Conservation (phyloP, 2,329 filamentous ascomycete genomes). For the Rachicladosporium sp. region DNA sequence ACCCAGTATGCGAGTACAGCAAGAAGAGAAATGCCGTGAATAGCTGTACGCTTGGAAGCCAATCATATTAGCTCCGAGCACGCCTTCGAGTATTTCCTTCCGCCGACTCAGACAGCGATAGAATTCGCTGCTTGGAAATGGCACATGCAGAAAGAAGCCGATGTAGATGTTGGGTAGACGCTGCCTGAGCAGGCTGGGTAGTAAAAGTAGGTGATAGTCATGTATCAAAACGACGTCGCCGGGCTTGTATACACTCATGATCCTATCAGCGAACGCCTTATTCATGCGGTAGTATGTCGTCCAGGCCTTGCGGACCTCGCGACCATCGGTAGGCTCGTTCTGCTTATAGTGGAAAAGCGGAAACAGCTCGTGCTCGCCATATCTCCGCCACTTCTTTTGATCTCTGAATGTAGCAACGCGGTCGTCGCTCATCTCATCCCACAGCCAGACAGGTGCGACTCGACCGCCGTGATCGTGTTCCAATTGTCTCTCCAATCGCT, state of each 20-base stretch:
- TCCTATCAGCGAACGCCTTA: conserved; percentile 78
- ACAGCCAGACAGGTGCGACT: conserved; percentile 80
- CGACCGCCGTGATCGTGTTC: conserved; percentile 60
- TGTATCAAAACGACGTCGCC: conserved; percentile 89
- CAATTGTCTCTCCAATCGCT: conserved; percentile 61
- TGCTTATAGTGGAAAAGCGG: conserved; percentile 94
- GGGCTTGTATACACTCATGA: conserved; percentile 78
- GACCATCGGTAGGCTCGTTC: conserved; percentile 76
- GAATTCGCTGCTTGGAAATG: conserved; percentile 93
- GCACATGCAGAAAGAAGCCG: conserved; percentile 85
- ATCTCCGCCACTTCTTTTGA: conserved; percentile 76
- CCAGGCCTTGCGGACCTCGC: conserved; percentile 72
- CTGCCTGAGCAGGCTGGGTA: conserved; percentile 80
- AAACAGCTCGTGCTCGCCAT: conserved; percentile 84
- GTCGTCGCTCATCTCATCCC: conserved; percentile 57
- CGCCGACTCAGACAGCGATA: conserved; percentile 76
- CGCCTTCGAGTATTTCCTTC: conserved; percentile 81
- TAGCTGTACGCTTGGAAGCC: conserved; percentile 95
- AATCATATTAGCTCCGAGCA: conserved; percentile 82
- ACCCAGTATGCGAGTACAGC: conserved; percentile 81
- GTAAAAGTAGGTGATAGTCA: conserved; percentile 83
- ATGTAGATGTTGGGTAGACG: conserved; percentile 82
- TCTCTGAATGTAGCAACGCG: conserved; percentile 63
- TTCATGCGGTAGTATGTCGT: conserved; percentile 90
- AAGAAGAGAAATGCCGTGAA: conserved; percentile 86